Base-by-base conservation (phyloP, 2,329 filamentous ascomycete genomes). In the Setomelanomma holmii region DNA sequence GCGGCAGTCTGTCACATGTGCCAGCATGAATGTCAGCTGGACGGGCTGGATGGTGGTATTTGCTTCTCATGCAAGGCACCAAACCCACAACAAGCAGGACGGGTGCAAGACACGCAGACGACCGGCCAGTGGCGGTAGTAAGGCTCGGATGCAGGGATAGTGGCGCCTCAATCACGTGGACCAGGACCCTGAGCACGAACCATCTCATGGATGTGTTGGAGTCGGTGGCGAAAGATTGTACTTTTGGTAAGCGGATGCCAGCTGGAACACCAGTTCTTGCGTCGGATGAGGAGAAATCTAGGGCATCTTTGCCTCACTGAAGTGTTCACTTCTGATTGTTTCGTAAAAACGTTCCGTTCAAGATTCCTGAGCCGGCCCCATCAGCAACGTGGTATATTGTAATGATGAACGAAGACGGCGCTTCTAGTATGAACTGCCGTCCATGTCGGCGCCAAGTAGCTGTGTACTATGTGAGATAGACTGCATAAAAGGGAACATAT, bases 51-150 rank as follows among this genome's bases (percentile, higher is more conserved):
- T 19, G 19, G 38, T 21, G 20, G 17, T 20, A 12, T 19, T 45
- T 35, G 17, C 42, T 46, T 34, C 34, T 19, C n/a, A n/a, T 36
- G 44, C 45, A 40, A 41, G 38, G 20, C 34, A 43, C 12, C 38
- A 16, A 38, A n/a, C 17, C 30, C 51, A n/a, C 40, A 50, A 50
- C 40, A 20, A 50, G 51, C 39, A 50, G 46, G 39, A 24, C 43
- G 40, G 40, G 11, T 17, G 40, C 52, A 47, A 16, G 34, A 33
- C 46, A 39, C 42, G 42, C 51, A 54, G 42, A 39, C 33, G 23
- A 17, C 22, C 35, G 51, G 46, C 43, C 51, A 45, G 41, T 50
- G 43, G 40, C 49, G 49, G 33, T 40, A 22, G 30, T 40, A 21
- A 34, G n/a, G n/a, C 21, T 23, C 34, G 12, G 35, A 40, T 40